Evolutionary conservation across 2,329 filamentous ascomycete genomes (phyloP), one percentile per base, ranked within the genome.

Genomic region (Botrytis byssoidea): DNA sequence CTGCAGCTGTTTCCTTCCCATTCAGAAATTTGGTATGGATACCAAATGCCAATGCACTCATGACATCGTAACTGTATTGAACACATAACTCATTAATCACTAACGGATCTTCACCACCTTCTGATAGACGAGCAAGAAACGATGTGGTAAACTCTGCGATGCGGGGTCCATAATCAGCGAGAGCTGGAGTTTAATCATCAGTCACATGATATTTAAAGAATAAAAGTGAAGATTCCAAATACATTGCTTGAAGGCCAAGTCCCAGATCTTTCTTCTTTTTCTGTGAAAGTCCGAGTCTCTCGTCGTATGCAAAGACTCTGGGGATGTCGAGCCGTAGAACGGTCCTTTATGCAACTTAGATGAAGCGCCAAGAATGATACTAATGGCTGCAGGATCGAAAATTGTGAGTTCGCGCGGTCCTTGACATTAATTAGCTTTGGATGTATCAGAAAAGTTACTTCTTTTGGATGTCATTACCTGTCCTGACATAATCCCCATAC

Each of bases 401-500:
- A 77, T 77, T 4, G 73, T 74, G 16, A 79, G 40, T 42, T 78
- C 76, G 16, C 65, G 74, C 1, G 77, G 77, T 16, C 78, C 78
- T 25, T 73, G 32, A 14, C 20, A 44, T 59, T 9, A 22, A 35
- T 66, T 8, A 48, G 14, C 16, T 48, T 48, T 32, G 20, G 20
- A 46, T 46, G 18, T 2, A 18, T 42, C 57, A n/a, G 25, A 12
- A 22, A n/a, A 37, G 25, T 55, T 55, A 5, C 16, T 46, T 22
- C 20, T 44, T 46, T 20, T 55, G 10, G 16, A 68, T 57, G 10
- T 32, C 35, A 59, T 69, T 69, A 69, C 66, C 65, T 48, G 55
- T 75, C 22, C 76, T 74, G 32, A 79, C 79, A 70, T 76, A 77
- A 32, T 79, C 77, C 2, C 79, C 78, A 73, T 79, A 79, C 57